phyloP scores from a whole-genome alignment of 352 stramenopile species.

The Globisporangium nagaii region DNA sequence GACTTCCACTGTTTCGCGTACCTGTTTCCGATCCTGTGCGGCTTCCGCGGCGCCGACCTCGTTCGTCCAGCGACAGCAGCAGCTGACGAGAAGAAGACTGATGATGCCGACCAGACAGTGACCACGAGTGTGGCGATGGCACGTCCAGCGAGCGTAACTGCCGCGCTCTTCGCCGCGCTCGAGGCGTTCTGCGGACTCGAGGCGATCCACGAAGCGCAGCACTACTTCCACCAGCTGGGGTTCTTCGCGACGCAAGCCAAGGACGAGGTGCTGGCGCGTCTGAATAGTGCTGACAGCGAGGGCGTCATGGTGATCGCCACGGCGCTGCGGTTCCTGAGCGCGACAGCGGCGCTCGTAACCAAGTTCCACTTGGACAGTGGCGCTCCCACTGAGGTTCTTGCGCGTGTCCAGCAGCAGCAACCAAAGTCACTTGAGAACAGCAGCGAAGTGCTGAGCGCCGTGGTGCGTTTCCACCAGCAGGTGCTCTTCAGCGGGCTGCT shows the following conservation, averaged over 20 bases:
- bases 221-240: conserved; percentile 54
- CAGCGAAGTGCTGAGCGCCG: conserved; percentile 27
- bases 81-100: neutral
- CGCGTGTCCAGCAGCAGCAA: conserved; percentile 25
- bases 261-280: conserved; percentile 11
- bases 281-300: neutral
- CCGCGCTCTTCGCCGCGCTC: conserved; percentile 41
- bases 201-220: conserved; percentile 43
- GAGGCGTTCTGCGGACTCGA: conserved; percentile 43
- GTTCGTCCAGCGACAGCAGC: neutral
- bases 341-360: conserved; percentile 22
- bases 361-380: conserved; percentile 53
- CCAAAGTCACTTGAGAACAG: too few species aligned
- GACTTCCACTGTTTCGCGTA: conserved; percentile 72
- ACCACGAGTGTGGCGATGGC: too few species aligned
- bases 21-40: conserved; percentile 47
- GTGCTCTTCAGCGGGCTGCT: conserved; percentile 26
- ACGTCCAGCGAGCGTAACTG: neutral
- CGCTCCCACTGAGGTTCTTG: conserved; percentile 23
- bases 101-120: too few species aligned
- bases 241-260: conserved; percentile 46
- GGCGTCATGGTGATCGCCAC: conserved; percentile 19
- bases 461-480: conserved; percentile 26
- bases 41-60: conserved; percentile 21
- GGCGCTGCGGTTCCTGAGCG: conserved; percentile 44